Conservation (phyloP, 148 eudicot genomes). For the Silene uniflora region DNA sequence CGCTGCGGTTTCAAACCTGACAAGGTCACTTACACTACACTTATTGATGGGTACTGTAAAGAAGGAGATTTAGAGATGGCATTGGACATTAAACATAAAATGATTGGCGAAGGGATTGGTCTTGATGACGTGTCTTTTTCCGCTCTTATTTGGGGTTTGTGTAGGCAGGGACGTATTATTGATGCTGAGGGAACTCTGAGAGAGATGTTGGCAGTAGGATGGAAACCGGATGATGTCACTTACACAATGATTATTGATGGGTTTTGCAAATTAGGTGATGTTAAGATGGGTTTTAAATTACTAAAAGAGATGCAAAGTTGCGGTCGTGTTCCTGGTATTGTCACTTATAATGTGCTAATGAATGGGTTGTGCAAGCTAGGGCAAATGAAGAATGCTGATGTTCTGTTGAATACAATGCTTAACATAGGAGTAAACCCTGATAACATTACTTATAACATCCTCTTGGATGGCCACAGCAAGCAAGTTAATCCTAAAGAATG, state of each 20-base stretch:
- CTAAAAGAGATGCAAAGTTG: slow-evolving; percentile 57
- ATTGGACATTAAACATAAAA: slow-evolving; percentile 38
- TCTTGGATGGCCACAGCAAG: slow-evolving; percentile 66
- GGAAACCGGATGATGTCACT: slow-evolving; percentile 52
- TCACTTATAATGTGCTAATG: slow-evolving; percentile 74
- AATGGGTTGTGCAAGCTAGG: slow-evolving; percentile 74
- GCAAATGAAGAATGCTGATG: slow-evolving; percentile 69
- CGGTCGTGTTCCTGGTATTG: slow-evolving; percentile 47
- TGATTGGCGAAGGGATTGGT: slow-evolving; percentile 42
- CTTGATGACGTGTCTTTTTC: slow-evolving; percentile 71
- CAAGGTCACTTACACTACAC: slow-evolving; percentile 67
- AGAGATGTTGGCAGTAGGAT: slow-evolving; percentile 54
- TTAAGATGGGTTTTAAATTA: slow-evolving; percentile 60
- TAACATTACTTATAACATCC: slow-evolving; percentile 68
- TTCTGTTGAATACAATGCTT: slow-evolving; percentile 67
- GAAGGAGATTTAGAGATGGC: slow-evolving; percentile 65
- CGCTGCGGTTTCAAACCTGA: slow-evolving; percentile 55
- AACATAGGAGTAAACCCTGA: slow-evolving; percentile 66
- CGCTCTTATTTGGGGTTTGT: slow-evolving; percentile 68
- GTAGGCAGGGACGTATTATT: slow-evolving; percentile 42
- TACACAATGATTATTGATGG: slow-evolving; percentile 68
- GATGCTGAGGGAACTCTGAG: slow-evolving; percentile 58
- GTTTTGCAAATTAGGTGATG: slow-evolving; percentile 65
- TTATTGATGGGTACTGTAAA: slow-evolving; percentile 68
- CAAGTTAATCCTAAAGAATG: slow-evolving; percentile 33